phyloP scores from a whole-genome alignment of 2,329 filamentous ascomycete species.

The Dothideomycetes sp. region DNA sequence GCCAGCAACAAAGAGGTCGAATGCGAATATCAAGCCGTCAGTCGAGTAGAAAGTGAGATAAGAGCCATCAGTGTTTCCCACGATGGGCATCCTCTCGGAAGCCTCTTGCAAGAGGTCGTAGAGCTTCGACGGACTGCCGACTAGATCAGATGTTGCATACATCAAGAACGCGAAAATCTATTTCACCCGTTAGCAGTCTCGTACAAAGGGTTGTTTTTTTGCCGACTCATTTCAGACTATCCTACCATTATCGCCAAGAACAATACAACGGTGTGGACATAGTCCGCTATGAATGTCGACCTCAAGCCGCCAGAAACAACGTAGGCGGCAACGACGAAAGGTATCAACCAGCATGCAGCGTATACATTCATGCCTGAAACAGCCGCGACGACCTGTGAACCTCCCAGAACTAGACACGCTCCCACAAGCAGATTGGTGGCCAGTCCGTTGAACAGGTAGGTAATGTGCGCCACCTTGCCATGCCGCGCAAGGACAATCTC shows the following conservation, averaged over 20 bases:
- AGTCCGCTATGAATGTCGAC: constrained; percentile 25
- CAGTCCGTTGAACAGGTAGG: constrained; percentile 27
- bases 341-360: constrained; percentile 33
- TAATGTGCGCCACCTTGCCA: constrained; percentile 16
- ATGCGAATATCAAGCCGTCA: constrained; percentile 32
- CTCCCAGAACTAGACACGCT: constrained; percentile 33
- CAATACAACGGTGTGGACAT: constrained; percentile 24
- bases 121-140: constrained; percentile 23
- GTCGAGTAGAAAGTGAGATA: constrained; percentile 29
- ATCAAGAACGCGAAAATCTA: constrained; percentile 27
- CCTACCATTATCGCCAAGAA: constrained; percentile 29
- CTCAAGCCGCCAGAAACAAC: constrained; percentile 21
- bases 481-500: constrained; percentile 31
- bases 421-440: constrained; percentile 33
- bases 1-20: constrained; percentile 18
- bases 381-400: constrained; percentile 32
- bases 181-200: too few relatives aligned
- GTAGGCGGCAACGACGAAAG: constrained; percentile 25
- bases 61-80: constrained; percentile 23
- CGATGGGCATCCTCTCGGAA: constrained; percentile 18
- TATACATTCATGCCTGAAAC: constrained; percentile 35
- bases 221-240: too few relatives aligned
- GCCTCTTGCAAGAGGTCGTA: constrained; percentile 23
- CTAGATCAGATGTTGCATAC: constrained; percentile 21
- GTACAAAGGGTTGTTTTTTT: too few relatives aligned